A percentile compares a stretch with the other conserved stretches of the same genome.
These are phyloP conservation scores for Syzygium aromaticum DNA, from an alignment of 345 rosid species.

Conservation along the genomic window DNA sequence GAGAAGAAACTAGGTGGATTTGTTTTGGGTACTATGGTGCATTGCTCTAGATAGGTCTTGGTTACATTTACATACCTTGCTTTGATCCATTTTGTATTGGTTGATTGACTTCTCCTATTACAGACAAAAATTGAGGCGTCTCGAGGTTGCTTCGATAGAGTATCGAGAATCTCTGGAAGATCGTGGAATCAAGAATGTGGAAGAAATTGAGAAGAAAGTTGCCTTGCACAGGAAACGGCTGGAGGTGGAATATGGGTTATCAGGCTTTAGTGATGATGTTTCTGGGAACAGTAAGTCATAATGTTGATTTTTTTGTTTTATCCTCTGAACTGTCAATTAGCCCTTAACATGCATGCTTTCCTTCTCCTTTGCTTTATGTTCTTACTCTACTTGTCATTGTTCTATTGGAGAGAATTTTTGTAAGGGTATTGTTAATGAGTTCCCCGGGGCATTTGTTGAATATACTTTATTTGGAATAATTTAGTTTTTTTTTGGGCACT, in stretches of 20 bases:
- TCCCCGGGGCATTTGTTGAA: not conserved
- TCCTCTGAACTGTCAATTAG: not conserved
- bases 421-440: not conserved
- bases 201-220: constrained; percentile 90
- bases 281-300: constrained; percentile 48
- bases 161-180: constrained; percentile 96
- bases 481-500: not conserved
- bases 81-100: not conserved
- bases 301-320: not conserved
- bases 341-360: not conserved
- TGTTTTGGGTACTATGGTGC: not conserved
- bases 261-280: constrained; percentile 23
- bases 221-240: constrained; percentile 66
- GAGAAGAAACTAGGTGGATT: not conserved
- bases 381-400: not conserved
- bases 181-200: constrained; percentile 61
- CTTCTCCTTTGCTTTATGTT: not conserved
- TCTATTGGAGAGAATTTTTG: not conserved
- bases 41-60: not conserved
- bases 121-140: constrained; percentile 84
- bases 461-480: not conserved
- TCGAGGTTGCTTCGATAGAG: constrained; percentile 91
- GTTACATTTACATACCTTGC: not conserved
- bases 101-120: constrained; percentile 6
- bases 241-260: constrained; percentile 65